These are phyloP conservation scores for Colletotrichum sp. DNA, from an alignment of 2,329 filamentous ascomycete species.

Conservation along the genomic window DNA sequence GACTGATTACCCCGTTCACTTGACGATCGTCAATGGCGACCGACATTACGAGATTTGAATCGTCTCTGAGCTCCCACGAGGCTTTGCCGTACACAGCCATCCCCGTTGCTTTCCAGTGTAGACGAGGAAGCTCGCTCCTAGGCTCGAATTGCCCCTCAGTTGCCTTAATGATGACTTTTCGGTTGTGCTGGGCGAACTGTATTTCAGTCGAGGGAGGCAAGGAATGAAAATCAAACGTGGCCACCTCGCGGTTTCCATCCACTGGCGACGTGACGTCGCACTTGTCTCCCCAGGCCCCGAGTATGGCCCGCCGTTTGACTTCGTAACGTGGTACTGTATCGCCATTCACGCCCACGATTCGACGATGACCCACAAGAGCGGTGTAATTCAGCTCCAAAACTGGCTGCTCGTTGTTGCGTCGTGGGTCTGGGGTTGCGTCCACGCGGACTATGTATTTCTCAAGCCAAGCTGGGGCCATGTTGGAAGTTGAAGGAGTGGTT, in stretches of 20 bases:
- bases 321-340: conserved; percentile 2
- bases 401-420: neutral
- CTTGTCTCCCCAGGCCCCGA: neutral
- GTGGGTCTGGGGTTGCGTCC: neutral
- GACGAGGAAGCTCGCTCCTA: neutral
- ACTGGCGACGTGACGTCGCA: neutral
- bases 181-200: neutral
- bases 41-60: neutral
- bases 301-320: neutral
- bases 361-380: neutral
- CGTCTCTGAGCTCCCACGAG: conserved; percentile 1
- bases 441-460: neutral
- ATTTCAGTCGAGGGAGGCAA: neutral
- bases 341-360: neutral
- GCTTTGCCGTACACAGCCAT: neutral
- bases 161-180: neutral
- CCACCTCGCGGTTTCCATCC: neutral
- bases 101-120: neutral
- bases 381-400: neutral
- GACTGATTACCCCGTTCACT: neutral
- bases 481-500: neutral
- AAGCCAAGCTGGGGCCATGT: conserved; percentile 7
- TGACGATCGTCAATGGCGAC: neutral
- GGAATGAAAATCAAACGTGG: neutral
- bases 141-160: neutral